Percentiles rank a stretch among this genome's conserved stretches.
These are phyloP conservation scores for Aspergillus clavatus DNA, from an alignment of 2,329 filamentous ascomycete species.

Conservation along the genomic window DNA sequence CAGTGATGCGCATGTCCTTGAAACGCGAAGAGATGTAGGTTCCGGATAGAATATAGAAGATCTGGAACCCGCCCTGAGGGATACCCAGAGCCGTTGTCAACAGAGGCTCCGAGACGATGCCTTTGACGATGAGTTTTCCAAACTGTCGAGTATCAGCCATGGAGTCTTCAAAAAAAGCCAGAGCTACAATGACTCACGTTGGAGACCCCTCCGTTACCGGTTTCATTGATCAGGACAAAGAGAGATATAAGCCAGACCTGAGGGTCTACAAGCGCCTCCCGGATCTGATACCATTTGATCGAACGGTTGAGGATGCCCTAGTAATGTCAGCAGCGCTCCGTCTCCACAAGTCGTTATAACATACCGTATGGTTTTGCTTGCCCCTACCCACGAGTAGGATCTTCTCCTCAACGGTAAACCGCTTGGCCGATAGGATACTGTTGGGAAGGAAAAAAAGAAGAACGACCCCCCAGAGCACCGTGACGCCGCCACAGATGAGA, in stretches of 20 bases:
- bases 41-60: conserved; percentile 49
- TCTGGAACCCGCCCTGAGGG: conserved; percentile 51
- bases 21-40: conserved; percentile 50
- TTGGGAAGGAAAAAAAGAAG: conserved; percentile 43
- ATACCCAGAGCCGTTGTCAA: conserved; percentile 51
- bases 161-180: accelerated
- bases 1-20: conserved; percentile 47
- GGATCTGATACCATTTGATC: conserved; percentile 47
- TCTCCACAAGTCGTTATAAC: not conserved
- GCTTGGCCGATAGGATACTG: conserved; percentile 39
- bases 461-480: conserved; percentile 40
- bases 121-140: conserved; percentile 50
- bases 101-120: conserved; percentile 43
- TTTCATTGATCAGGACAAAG: conserved; percentile 50
- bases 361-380: conserved; percentile 11
- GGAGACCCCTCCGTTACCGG: conserved; percentile 49
- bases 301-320: conserved; percentile 44
- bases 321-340: not conserved
- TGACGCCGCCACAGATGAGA: conserved; percentile 43
- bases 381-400: conserved; percentile 40
- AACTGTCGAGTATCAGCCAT: conserved; percentile 30
- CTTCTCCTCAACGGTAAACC: conserved; percentile 43
- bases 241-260: conserved; percentile 45
- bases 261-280: conserved; percentile 43
- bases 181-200: conserved; percentile 28